These are phyloP conservation scores for Ichthyophthirius multifiliis DNA, from an alignment of 169 alveolate species.

Conservation along the genomic window DNA sequence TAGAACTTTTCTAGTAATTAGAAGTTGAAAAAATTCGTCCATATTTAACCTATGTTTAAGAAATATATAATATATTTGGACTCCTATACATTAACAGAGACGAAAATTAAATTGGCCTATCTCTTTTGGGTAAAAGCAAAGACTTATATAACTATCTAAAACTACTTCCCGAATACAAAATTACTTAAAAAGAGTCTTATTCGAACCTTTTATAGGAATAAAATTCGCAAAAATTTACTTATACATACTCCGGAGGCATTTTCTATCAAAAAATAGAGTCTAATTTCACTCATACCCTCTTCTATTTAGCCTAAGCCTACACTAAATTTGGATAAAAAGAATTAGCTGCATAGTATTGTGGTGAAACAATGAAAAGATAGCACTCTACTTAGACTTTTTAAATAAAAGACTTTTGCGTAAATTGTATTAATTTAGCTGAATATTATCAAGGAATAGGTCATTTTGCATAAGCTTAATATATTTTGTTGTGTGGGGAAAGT, in stretches of 20 bases:
- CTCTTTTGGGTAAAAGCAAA: slow-evolving; percentile 70
- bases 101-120: slow-evolving; percentile 65
- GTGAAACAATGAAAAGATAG: slow-evolving; percentile 80
- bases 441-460: slow-evolving; percentile 72
- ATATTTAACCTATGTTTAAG: slow-evolving; percentile 68
- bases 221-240: slow-evolving; percentile 17
- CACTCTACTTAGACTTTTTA: slow-evolving; percentile 75
- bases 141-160: slow-evolving; percentile 51
- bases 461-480: slow-evolving; percentile 77
- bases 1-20: slow-evolving; percentile 53
- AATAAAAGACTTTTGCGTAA: slow-evolving; percentile 78
- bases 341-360: slow-evolving; percentile 82
- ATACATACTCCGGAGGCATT: slow-evolving; percentile 77
- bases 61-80: slow-evolving; percentile 76
- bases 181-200: not conserved
- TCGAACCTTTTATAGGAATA: not conserved
- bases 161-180: not conserved
- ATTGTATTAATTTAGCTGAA: slow-evolving; percentile 82
- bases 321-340: slow-evolving; percentile 78
- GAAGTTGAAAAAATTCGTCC: slow-evolving; percentile 50
- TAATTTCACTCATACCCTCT: slow-evolving; percentile 77
- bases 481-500: slow-evolving; percentile 69
- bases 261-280: slow-evolving; percentile 64
- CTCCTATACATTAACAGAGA: slow-evolving; percentile 76
- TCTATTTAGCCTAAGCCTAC: slow-evolving; percentile 85